Conservation (phyloP, 768 basidiomycete species). For the Ramaria rubella region DNA sequence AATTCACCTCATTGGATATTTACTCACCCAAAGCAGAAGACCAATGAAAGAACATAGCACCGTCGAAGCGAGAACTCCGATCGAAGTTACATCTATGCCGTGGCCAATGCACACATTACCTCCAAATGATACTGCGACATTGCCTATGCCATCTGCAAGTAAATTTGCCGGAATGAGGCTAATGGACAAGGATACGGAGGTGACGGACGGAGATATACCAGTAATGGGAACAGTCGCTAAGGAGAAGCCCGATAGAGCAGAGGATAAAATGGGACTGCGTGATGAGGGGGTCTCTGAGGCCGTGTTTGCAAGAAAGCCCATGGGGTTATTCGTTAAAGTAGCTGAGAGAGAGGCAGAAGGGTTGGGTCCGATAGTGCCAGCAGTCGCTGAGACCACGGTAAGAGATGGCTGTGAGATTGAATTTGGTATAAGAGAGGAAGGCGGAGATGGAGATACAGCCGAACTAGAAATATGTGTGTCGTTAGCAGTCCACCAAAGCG, state of each 20-base stretch:
- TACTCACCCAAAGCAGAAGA: constrained; percentile 61
- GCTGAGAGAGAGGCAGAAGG: neutral
- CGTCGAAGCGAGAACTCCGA: constrained; percentile 53
- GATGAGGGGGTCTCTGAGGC: neutral
- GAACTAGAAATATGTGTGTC: too few species aligned
- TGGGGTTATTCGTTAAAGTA: neutral
- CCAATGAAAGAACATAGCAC: constrained; percentile 54
- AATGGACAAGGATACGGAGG: neutral
- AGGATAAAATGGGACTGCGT: neutral
- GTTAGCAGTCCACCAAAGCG: too few species aligned
- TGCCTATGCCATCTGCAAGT: neutral
- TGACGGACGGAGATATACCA: neutral
- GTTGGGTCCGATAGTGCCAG: neutral
- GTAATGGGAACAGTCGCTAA: neutral
- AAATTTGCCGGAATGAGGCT: neutral
- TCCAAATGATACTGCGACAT: neutral
- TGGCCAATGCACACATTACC: constrained; percentile 52
- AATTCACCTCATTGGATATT: neutral
- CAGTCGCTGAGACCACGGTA: neutral
- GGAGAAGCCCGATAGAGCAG: neutral
- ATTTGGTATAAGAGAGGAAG: too few species aligned
- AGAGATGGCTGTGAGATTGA: neutral
- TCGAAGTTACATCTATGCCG: constrained; percentile 55
- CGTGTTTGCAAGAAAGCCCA: neutral
- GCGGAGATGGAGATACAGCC: too few species aligned